Base-by-base conservation (phyloP, 352 stramenopile genomes). In the Globisporangium barbulae region DNA sequence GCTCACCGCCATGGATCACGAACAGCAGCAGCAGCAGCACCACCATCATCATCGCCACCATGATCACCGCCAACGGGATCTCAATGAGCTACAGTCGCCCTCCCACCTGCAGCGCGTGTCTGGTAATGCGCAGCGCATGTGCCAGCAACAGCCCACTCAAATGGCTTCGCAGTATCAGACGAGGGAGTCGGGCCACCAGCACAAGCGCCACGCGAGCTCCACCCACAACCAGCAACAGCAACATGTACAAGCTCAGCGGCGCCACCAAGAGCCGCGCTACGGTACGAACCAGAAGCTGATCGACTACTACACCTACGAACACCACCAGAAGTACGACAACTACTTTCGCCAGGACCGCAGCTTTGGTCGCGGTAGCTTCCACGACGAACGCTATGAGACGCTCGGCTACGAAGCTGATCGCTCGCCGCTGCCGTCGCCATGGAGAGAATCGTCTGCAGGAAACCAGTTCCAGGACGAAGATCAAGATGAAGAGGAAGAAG, bases 1-100 rank as follows among this genome's bases (percentile, higher is more conserved):
- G 4, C 28, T 65, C 10, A 6, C 42, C 17, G 31, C n/a, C 28
- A 39, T 48, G 37, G 49, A 21, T 0, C 65, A 65, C 19, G 58
- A 67, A 8, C 61, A 69, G 30, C 54, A 55, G 7, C 63, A 70
- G 7, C 48, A 70, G 15, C 52, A 63, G 3, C 53, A 42, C 33
- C 60, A 63, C 6, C 63, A 70, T 37, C 58, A 65, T 44, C 41
- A 30, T 28, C 65, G 73, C 25, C 64, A 74, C 8, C 53, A 52
- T 19, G 22, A 59, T 5, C 44, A 62, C 5, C n/a, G 19, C 53
- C 33, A 60, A 6, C 31, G 53, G 2, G 53, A 59, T 17, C 4
- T 55, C 9, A 48, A 6, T 44, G 52, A 57, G 30, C 31, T 57
- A 9, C 31, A 42, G 52, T 44, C 52, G 4, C 52, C 52, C 5